Evolutionary conservation across 495 filamentous ascomycete genomes (phyloP), one percentile per base, ranked within the genome.

Genomic region (Penicillium ucsense): DNA sequence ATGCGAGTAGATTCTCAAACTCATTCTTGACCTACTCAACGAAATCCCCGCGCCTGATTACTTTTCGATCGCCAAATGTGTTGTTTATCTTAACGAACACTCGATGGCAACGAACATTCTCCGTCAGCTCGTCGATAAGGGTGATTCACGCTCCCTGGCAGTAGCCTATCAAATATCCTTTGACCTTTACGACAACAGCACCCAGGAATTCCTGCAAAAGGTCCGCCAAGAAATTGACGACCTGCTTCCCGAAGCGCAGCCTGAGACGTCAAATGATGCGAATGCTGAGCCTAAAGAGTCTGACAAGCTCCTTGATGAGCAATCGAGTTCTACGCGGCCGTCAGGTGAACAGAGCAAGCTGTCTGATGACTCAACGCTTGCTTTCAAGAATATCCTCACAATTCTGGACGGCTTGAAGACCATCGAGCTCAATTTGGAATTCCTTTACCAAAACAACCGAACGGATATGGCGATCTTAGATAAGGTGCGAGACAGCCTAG

Each of bases 131-230:
- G 83, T 97, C 7, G 73, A 82, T 50, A 85, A 86, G 56, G 87
- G 83, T 6, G 89, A 92, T 55, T 66, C 78, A 11, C 81, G 77
- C 44, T 85, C 88, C 4, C 76, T 84, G 8, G 85, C 91, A 0
- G 81, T 91, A 41, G 94, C 92, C 20, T 97, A 97, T 61, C 94
- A 99, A 60, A 92, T 97, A 31, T 90, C 92, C 2, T 99, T 99
- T 61, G 92, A 97, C 55, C 79, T 99, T 31, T 95, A 94, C 66
- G 92, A 96, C 63, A 97, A 97, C 55, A 91, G 91, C 56, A 95
- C 92, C 0, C 92, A 99, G 59, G 91, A 96, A 56, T 99, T 97
- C 58, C 67, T 99, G 11, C 81, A 83, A 50, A 96, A 89, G 66
- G 89, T 97, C 51, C 85, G 86, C 61, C 78, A 86, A 38, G 79